These are phyloP conservation scores for Sugiyamaella sp. DNA, from an alignment of 1,139 yeast genomes.

Conservation along the genomic window DNA sequence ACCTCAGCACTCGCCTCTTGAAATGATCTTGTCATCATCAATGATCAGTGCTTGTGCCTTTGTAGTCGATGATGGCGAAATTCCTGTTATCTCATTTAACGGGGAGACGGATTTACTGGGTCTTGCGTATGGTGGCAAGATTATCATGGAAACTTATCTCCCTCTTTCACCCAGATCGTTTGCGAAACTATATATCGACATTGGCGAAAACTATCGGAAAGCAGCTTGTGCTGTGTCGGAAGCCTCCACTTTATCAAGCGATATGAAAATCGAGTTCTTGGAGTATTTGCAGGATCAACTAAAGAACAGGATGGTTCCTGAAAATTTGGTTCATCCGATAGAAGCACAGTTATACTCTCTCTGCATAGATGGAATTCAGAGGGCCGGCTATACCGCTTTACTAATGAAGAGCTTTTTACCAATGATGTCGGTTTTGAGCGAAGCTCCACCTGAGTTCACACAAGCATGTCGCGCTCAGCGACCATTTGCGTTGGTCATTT, in stretches of 20 bases:
- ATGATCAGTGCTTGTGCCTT: slow-evolving; percentile 9
- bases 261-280: slow-evolving; percentile 12
- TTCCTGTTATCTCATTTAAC: slow-evolving; percentile 17
- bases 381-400: neutral
- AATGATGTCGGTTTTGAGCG: slow-evolving; percentile 7
- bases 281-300: slow-evolving; percentile 14
- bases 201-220: neutral
- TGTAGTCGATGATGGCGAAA: slow-evolving; percentile 7
- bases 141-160: slow-evolving; percentile 10
- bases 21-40: slow-evolving; percentile 17
- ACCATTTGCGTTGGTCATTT: slow-evolving; percentile 19
- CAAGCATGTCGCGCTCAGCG: slow-evolving; percentile 14
- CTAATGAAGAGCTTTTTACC: slow-evolving; percentile 15
- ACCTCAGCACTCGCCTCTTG: slow-evolving; percentile 12
- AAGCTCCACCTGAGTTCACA: slow-evolving; percentile 12
- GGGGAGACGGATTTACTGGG: slow-evolving; percentile 18
- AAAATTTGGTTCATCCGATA: neutral
- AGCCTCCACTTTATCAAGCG: neutral
- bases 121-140: slow-evolving; percentile 14
- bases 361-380: slow-evolving; percentile 10
- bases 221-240: slow-evolving; percentile 7
- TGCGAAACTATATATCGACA: neutral
- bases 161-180: slow-evolving; percentile 5
- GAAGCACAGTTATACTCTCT: neutral
- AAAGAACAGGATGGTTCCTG: neutral